Base-by-base conservation (phyloP, 1,284 basidiomycete species). In the Pseudozyma sp. region DNA sequence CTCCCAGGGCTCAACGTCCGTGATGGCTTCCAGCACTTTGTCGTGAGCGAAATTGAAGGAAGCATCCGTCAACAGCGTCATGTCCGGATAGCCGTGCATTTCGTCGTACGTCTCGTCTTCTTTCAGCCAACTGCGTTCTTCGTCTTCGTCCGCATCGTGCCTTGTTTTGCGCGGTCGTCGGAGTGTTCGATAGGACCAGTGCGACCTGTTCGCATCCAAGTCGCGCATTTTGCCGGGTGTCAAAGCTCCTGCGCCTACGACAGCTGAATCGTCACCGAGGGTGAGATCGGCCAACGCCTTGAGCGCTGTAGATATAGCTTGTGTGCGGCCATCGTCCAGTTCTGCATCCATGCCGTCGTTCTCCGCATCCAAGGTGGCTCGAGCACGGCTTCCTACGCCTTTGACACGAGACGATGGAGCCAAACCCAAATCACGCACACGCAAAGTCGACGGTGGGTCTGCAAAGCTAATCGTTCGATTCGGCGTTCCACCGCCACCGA, bases 41-140 rank as follows among this genome's bases (percentile, higher is more conserved):
- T 97, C 95, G 81, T 93, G 93, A 10, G 94, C 90, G 35, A 97
- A 91, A 18, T 90, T 93, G 84, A 99, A 99, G 34, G 95, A 97
- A 81, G 95, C 97, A 81, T 97, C 94, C 38, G 88, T 89, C 71
- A 97, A 87, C 87, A 70, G 48, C 13, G 64, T 77, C 71, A 74
- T 77, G 44, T 70, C 72, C 1, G 72, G 72, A 39, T 75, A 75
- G 35, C 67, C 72, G 34, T 70, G 72, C 57, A 75, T 38, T 38
- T 75, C 68, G 52, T 75, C 72, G 54, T 75, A 75, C 12, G 70
- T 63, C 39, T 75, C 71, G 14, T 65, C 67, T 6, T 62, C 68
- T 38, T 36, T 25, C 7, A 52, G 48, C 52, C 42, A 59, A 63
- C 55, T 67, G 36, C 54, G 35, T 47, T 66, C 57, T 2, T 42